A percentile compares a stretch with the other conserved stretches of the same genome.
phyloP scores from a whole-genome alignment of 2,329 filamentous ascomycete species.

The Colletotrichum sp. region DNA sequence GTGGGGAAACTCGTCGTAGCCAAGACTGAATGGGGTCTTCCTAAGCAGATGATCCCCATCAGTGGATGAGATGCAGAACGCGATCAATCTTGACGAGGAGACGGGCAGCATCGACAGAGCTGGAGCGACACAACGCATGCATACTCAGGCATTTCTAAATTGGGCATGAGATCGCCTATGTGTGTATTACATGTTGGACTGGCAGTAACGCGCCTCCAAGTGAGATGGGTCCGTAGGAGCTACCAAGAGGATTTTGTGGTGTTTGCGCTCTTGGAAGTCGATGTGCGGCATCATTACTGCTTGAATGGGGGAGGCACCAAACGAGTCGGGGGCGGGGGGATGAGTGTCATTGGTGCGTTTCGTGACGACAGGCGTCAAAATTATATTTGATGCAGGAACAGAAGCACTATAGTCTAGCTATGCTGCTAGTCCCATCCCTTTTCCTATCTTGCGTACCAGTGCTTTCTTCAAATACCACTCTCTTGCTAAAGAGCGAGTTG shows the following conservation, averaged over 20 bases:
- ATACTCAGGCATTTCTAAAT: background rate
- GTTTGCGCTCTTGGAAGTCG: background rate
- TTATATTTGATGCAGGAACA: background rate
- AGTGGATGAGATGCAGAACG: background rate
- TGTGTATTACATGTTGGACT: background rate
- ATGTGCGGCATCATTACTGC: background rate
- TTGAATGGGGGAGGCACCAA: background rate
- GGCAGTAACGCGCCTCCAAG: background rate
- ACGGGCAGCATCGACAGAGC: background rate
- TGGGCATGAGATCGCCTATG: background rate
- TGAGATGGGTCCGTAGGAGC: background rate
- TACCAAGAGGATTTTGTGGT: background rate
- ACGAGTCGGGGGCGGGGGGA: background rate
- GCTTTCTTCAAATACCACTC: conserved; percentile 89
- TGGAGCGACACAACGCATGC: background rate
- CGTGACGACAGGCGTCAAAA: background rate
- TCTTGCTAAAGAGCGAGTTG: conserved; percentile 74
- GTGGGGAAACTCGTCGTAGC: background rate
- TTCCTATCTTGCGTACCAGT: conserved; percentile 76
- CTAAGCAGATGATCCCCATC: background rate
- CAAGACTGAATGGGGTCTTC: background rate
- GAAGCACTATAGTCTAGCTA: background rate
- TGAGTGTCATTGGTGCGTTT: background rate
- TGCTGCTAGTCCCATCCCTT: conserved; percentile 70
- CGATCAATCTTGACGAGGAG: background rate